These are phyloP conservation scores for Umbilicaria muhlenbergii DNA, from an alignment of 495 filamentous ascomycete species.

Conservation along the genomic window DNA sequence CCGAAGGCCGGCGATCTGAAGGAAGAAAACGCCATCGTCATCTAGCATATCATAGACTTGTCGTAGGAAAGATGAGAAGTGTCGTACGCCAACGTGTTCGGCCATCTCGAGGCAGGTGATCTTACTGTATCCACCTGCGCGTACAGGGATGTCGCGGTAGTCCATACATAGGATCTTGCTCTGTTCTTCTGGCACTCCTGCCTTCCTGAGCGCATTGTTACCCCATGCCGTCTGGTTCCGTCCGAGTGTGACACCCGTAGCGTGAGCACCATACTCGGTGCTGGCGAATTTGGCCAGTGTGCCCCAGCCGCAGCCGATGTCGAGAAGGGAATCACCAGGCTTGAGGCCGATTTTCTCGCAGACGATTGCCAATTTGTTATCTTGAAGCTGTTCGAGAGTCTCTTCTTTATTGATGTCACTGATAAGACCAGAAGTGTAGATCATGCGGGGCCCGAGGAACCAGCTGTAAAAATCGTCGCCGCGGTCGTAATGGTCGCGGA, in stretches of 20 bases:
- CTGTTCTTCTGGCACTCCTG: constrained; percentile 42
- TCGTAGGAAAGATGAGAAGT: constrained; percentile 42
- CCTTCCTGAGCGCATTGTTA: constrained; percentile 45
- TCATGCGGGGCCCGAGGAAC: constrained; percentile 60
- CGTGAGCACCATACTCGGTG: constrained; percentile 44
- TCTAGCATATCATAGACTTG: constrained; percentile 58
- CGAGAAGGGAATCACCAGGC: constrained; percentile 44
- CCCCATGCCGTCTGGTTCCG: constrained; percentile 61
- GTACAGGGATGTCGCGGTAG: constrained; percentile 52
- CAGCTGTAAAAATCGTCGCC: constrained; percentile 64
- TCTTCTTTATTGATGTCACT: constrained; percentile 51
- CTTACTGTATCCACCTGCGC: constrained; percentile 45
- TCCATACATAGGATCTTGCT: constrained; percentile 51
- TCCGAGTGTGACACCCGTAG: constrained; percentile 52
- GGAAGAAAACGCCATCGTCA: constrained; percentile 56
- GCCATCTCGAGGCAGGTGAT: constrained; percentile 68
- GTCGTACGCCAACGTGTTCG: constrained; percentile 56
- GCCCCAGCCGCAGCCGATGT: constrained; percentile 60
- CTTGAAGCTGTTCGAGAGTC: constrained; percentile 49
- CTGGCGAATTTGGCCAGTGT: constrained; percentile 52
- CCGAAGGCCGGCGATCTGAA: constrained; percentile 54
- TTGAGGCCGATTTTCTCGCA: constrained; percentile 56
- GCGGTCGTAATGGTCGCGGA: constrained; percentile 60
- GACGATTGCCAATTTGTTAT: constrained; percentile 56
- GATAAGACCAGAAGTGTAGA: constrained; percentile 58